Base-by-base conservation (phyloP, 2,329 filamentous ascomycete species). In the Stylonectria norvegica region DNA sequence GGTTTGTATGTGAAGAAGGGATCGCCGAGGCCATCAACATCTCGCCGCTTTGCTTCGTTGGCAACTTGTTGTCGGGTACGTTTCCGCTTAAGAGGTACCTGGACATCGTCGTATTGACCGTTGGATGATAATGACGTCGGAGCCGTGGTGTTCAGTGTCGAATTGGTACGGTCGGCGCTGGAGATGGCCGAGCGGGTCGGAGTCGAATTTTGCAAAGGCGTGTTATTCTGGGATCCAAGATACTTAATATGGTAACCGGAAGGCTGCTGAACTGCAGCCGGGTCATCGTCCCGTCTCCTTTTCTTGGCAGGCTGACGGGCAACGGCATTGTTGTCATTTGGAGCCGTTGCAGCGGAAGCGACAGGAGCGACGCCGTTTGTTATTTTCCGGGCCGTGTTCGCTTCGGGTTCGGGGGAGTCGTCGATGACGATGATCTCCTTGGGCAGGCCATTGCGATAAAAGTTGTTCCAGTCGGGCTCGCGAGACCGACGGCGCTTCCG, bases 51-150 rank as follows among this genome's bases (percentile, higher is more conserved):
- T 39, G 86, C 83, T 62, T 94, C 87, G 60, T 89, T 87, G 57
- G 87, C 85, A 40, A 83, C 76, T 50, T 90, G 86, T 52, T 90
- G 86, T 45, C 88, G 80, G 31, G 86, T 89, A 12, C 93, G 80
- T 69, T 95, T 96, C 57, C 90, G 79, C 71, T 97, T 97, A 64
- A 93, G 86, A 22, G 89, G 88, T n/a, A 80, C 72, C 37, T 77
- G 73, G 20, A 71, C 71, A 36, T 83, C 77, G 36, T 86, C 83
- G 57, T 86, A 83, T 32, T 78, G 74, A 44, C 74, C 67, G 41
- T 72, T 75, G 3, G 78, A 79, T 1, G 79, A 81, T 29, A 79
- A 67, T 5, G 91, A 97, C 1, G 93, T 96, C 5, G 89, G 83
- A 30, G 91, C 91, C 0, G 90, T 96, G 4, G 89, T 93, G 58